Evolutionary conservation across 495 filamentous ascomycete species (phyloP).

Genomic region (Elasticomyces elasticus): DNA sequence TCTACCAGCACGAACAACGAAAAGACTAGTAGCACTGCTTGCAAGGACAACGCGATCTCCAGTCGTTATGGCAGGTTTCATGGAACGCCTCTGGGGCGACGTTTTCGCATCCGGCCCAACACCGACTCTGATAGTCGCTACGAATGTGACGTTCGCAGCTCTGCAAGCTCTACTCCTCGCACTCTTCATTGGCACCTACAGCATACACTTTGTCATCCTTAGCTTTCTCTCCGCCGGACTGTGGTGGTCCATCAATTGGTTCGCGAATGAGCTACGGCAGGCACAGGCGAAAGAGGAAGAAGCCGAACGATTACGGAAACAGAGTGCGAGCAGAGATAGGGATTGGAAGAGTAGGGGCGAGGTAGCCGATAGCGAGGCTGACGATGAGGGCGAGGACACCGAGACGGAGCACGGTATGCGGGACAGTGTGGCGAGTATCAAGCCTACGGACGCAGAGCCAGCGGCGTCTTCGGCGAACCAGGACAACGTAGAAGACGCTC

Average conservation of each 20-base stretch:
- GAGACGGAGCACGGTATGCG: constrained; percentile 27
- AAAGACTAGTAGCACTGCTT: no score
- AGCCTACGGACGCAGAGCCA: not conserved
- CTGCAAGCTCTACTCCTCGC: constrained; percentile 68
- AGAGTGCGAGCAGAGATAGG: constrained; percentile 26
- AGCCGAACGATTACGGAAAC: constrained; percentile 42
- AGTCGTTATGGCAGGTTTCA: constrained; percentile 62
- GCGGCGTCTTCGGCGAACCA: not conserved
- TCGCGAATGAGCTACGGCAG: constrained; percentile 64
- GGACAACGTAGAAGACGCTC: not conserved
- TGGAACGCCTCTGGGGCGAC: constrained; percentile 75
- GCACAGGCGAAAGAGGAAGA: constrained; percentile 56
- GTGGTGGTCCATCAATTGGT: constrained; percentile 96
- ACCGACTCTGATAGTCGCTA: constrained; percentile 75
- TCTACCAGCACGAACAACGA: no score
- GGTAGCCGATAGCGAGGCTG: constrained; percentile 22
- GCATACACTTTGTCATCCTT: constrained; percentile 76
- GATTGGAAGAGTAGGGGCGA: constrained; percentile 24
- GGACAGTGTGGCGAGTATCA: constrained; percentile 5
- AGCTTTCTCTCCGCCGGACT: constrained; percentile 68
- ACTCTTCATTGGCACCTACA: constrained; percentile 73
- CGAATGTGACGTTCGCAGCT: constrained; percentile 76
- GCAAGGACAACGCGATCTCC: not conserved
- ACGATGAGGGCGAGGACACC: constrained; percentile 28
- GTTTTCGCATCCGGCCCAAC: constrained; percentile 89